Evolutionary conservation across 129 eudicot species (phyloP), one percentile per base, ranked within the genome.

Genomic region (Flaveria ramosissima): DNA sequence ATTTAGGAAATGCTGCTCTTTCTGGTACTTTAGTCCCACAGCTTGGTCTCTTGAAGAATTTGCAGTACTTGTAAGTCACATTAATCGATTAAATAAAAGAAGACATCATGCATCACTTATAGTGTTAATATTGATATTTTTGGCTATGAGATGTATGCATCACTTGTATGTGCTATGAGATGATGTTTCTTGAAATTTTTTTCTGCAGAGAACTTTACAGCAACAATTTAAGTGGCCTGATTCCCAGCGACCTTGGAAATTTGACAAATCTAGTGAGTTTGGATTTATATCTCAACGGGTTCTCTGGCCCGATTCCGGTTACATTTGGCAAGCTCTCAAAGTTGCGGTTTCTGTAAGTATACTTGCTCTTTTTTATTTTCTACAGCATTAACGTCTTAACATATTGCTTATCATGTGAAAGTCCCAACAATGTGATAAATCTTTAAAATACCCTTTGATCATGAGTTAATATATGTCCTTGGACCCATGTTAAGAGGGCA

Each of bases 1-100:
- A 93, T 88, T 83, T 93, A 17, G 98, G 96, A 47, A 93, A 93
- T 82, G 98, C 98, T 11, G 95, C 86, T 68, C 81, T 93, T 68
- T 90, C 96, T 55, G 98, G 98, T 80, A 75, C 78, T 51, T 69
- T 93, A 71, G 96, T 90, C 14, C 84, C 96, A 4, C 92, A 86
- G 70, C 87, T 93, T 71, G 98, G 98, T 20, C 85, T 78, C 45
- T 75, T 92, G 82, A 88, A 88, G 83, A 90, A 89, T 78, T 84
- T 92, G 73, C 94, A 92, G 86, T 92, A 92, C 83, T 57, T 93
- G 98, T 93, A 88, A 89, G 90, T 85, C 20, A 13, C 3, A 17
- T 55, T 55, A 6, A 7, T 6, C 13, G 9, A 11, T 42, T 5
- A 15, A 10, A 26, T 1, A 26, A 26, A 26, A 1, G 1, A 26